phyloP scores from a whole-genome alignment of 805 yeast species.

The Nakazawaea populi region DNA sequence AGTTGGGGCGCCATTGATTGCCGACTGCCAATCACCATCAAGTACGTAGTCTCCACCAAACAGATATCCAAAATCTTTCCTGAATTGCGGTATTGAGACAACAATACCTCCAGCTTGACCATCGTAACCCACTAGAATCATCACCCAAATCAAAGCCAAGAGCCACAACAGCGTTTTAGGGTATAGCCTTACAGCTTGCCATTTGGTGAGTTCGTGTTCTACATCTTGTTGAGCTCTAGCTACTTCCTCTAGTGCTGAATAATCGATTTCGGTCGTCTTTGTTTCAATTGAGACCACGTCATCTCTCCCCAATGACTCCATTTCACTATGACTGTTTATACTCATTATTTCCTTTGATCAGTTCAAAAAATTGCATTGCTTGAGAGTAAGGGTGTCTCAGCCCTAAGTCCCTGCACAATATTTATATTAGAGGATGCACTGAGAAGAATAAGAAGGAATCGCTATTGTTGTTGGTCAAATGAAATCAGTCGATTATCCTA shows the following conservation, averaged over 20 bases:
- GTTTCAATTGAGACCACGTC: background rate
- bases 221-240: constrained; percentile 14
- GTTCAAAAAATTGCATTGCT: too few relatives aligned
- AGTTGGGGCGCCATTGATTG: constrained; percentile 25
- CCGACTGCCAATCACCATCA: constrained; percentile 39
- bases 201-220: constrained; percentile 16
- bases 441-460: too few relatives aligned
- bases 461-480: too few relatives aligned
- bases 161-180: constrained; percentile 36
- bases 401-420: too few relatives aligned
- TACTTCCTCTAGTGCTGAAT: constrained; percentile 9
- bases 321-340: too few relatives aligned
- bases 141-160: constrained; percentile 28
- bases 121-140: constrained; percentile 39
- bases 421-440: too few relatives aligned
- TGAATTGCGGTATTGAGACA: constrained; percentile 29
- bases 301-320: too few relatives aligned
- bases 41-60: constrained; percentile 25
- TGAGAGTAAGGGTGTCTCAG: too few relatives aligned
- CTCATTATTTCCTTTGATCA: too few relatives aligned
- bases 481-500: too few relatives aligned
- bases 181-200: constrained; percentile 30
- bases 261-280: background rate
- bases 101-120: constrained; percentile 30
- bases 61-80: constrained; percentile 26